Evolutionary conservation across 2,329 filamentous ascomycete genomes (phyloP), one percentile per base, ranked within the genome.

Genomic region (Colletotrichum truncatum): DNA sequence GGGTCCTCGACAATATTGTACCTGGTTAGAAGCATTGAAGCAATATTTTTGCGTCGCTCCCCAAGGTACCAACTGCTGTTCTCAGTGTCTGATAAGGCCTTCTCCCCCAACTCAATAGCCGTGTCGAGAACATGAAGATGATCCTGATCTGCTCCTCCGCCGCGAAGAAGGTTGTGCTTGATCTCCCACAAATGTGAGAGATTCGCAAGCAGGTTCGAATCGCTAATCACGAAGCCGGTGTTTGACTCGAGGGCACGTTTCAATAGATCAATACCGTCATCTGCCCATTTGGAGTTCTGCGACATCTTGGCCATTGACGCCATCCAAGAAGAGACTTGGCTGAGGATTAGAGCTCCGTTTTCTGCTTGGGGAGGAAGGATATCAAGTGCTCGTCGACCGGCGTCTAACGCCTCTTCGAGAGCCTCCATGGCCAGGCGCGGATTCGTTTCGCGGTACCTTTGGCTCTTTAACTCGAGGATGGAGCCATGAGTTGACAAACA

Each of bases 371-470:
- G 18, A 0, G 10, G 4, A 0, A 52, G 1, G 4, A 52, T 52
- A 5, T 12, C 16, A 1, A 52, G 48, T 0, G 12, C 48, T 25
- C 8, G 0, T n/a, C 18, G 30, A 1, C 21, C 48, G 32, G 21
- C 2, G 1, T 38, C 3, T 11, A 52, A 1, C 4, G 30, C 48
- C 28, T 36, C 7, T 1, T 10, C 0, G 1, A 52, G 3, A 4
- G 30, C 3, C 16, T 52, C 18, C 11, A 25, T 36, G 0, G 30
- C 11, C 4, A 38, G 1, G 8, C n/a, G 4, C 2, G 30, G 48
- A 36, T 52, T 23, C 1, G 12, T 6, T 3, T 52, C 48, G 3
- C 1, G 10, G 0, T 11, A 23, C 25, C 30, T 25, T 6, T 6
- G 21, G 28, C 28, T 10, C 2, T 36, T 36, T 30, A 34, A 8